Evolutionary conservation across 208 protist genomes (phyloP).

Genomic region (Hexamita inflata): DNA sequence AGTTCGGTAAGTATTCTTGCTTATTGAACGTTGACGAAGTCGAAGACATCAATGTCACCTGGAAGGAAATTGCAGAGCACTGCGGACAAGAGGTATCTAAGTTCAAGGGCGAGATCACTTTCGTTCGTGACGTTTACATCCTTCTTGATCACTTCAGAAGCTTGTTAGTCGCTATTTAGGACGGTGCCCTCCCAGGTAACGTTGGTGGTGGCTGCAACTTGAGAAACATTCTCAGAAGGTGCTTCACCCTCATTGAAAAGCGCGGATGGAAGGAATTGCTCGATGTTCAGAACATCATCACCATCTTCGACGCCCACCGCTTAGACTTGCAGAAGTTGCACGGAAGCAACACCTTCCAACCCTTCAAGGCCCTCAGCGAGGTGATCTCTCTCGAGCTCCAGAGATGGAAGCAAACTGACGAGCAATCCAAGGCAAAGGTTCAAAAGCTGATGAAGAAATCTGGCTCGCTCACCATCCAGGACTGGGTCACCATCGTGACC

Average conservation of each 20-base stretch:
- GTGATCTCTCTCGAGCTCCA: conserved; percentile 34
- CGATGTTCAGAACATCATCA: conserved; percentile 36
- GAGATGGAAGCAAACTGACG: conserved; percentile 29
- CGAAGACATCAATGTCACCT: not conserved
- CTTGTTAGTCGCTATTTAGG: conserved; percentile 37
- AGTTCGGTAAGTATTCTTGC: conserved; percentile 4
- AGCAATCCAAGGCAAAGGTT: conserved; percentile 10
- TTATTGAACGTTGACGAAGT: conserved; percentile 28
- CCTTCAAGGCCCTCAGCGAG: conserved; percentile 2
- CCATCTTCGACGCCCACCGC: conserved; percentile 31
- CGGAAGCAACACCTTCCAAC: conserved; percentile 25
- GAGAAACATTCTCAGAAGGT: conserved; percentile 30
- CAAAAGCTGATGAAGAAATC: conserved; percentile 30
- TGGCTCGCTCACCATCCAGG: conserved; percentile 11
- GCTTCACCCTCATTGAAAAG: conserved; percentile 26
- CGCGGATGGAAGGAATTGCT: conserved; percentile 21
- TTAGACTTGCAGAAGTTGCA: conserved; percentile 28
- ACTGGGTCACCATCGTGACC: conserved; percentile 34
- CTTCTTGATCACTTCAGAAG: conserved; percentile 38
- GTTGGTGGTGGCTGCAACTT: conserved; percentile 39
- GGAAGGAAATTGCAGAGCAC: not conserved
- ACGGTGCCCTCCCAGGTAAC: conserved; percentile 40
- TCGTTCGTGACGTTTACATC: conserved; percentile 37
- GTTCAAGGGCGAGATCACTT: not conserved
- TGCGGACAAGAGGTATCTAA: not conserved